Evolutionary conservation across 371 early-diverging fungal genomes (phyloP), one percentile per base, ranked within the genome.

Genomic region (Mortierella sp.): DNA sequence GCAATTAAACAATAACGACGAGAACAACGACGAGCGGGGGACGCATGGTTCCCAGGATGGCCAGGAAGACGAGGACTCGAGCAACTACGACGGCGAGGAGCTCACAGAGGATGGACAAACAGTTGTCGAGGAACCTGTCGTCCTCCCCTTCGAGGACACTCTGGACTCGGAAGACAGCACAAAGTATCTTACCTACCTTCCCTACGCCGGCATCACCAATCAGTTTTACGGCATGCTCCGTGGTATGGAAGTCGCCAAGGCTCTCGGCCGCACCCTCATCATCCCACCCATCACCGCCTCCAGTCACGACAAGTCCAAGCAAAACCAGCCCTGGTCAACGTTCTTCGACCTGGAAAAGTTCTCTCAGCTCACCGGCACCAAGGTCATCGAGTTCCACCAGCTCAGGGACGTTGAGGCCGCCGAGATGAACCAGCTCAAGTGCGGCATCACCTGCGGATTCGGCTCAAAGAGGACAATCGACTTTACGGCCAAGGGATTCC

Each of bases 251-350:
- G 80, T 86, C n/a, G 87, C 87, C 71, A 79, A 73, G 58, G 73
- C 83, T 7, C 51, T 79, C 4, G 87, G 63, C 4, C 77, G 87
- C 27, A 86, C 87, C 6, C 54, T 86, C 70, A 86, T 86, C 63
- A 76, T 86, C 74, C 87, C 87, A 63, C 87, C 87, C 35, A 86
- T 86, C 71, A 86, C 83, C 3, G 87, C 87, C 35, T 86, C 87
- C 18, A 82, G 83, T 35, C 87, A 86, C 46, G 87, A 86, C 74
- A 86, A 86, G 65, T 86, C 87, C 18, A 86, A 86, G 63, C 87
- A 86, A 49, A 86, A 82, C 71, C 87, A 86, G 46, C 87, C 87
- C 38, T 86, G 87, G 87, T 86, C 87, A 2, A 79, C 75, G n/a
- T 86, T 86, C 74, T 38, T 86, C 68, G 72, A 86, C 58, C 78